Evolutionary conservation across 306 rosid genomes (phyloP).

Genomic region (Fragaria vesca): DNA sequence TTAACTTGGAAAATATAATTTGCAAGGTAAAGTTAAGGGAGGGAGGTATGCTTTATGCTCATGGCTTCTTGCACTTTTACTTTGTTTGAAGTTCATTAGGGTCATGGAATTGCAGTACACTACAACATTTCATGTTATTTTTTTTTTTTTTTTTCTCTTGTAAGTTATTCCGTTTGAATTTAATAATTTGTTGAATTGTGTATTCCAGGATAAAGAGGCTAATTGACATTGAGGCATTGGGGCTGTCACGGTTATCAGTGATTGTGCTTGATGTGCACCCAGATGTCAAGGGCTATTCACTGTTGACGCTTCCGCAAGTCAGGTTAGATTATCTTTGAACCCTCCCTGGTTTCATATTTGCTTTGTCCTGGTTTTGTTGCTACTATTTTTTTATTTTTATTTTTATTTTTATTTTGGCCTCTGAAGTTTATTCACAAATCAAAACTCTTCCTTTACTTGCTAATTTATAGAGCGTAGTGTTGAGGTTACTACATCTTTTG

Average conservation of each 20-base stretch:
- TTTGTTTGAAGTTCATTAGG: neutral
- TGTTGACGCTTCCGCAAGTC: slow-evolving; percentile 93
- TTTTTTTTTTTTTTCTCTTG: neutral
- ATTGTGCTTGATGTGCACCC: slow-evolving; percentile 69
- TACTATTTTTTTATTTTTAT: too few relatives aligned
- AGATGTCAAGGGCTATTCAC: slow-evolving; percentile 86
- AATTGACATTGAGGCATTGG: slow-evolving; percentile 75
- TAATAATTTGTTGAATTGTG: neutral
- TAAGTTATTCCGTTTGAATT: neutral
- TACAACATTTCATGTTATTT: neutral
- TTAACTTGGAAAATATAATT: neutral
- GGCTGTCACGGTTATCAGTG: slow-evolving; percentile 70
- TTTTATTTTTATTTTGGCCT: neutral
- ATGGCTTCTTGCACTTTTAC: neutral
- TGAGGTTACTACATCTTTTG: neutral
- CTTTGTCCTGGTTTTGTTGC: neutral
- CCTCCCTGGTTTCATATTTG: neutral
- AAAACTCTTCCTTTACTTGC: neutral
- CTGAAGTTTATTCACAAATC: neutral
- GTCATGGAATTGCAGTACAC: slow-evolving; percentile 15
- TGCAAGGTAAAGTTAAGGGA: neutral
- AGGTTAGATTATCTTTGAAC: slow-evolving; percentile 45
- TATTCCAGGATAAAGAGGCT: slow-evolving; percentile 77
- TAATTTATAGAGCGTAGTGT: neutral
- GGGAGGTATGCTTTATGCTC: neutral